phyloP scores from a whole-genome alignment of 495 filamentous ascomycete species.

The Tuber umbilicatum region DNA sequence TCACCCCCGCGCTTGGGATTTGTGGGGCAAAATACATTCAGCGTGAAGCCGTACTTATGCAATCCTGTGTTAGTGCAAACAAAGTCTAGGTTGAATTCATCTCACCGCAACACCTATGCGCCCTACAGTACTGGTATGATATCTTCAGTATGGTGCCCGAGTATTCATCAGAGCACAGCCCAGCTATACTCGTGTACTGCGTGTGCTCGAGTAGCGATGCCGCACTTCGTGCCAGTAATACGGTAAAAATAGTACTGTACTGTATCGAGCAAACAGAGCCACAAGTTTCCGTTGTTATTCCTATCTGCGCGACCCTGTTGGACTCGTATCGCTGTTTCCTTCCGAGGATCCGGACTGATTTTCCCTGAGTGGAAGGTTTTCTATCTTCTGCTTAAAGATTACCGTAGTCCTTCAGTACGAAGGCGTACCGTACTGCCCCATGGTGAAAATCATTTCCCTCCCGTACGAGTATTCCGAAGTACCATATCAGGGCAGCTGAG shows the following conservation, averaged over 20 bases:
- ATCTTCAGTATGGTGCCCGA: not conserved
- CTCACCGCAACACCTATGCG: not conserved
- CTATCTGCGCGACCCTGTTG: not conserved
- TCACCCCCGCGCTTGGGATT: not conserved
- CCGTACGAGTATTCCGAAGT: not conserved
- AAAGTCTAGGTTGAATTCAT: not conserved
- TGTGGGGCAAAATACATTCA: not conserved
- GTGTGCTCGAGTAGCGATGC: not conserved
- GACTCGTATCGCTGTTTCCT: not conserved
- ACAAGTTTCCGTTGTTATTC: not conserved
- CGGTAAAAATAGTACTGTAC: not conserved
- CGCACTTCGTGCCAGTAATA: not conserved
- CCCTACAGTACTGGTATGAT: too few species aligned
- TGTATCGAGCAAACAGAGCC: not conserved
- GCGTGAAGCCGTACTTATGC: not conserved
- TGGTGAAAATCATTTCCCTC: not conserved
- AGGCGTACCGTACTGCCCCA: not conserved
- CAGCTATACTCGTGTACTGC: not conserved
- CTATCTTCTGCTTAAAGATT: not conserved
- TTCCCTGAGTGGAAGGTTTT: not conserved
- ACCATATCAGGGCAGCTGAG: not conserved
- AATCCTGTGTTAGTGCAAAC: not conserved
- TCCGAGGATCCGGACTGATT: not conserved
- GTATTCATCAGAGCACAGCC: not conserved
- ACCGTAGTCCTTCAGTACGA: not conserved